phyloP scores from a whole-genome alignment of 1,139 yeast genomes.

The Cylindricascospora bacillispora region DNA sequence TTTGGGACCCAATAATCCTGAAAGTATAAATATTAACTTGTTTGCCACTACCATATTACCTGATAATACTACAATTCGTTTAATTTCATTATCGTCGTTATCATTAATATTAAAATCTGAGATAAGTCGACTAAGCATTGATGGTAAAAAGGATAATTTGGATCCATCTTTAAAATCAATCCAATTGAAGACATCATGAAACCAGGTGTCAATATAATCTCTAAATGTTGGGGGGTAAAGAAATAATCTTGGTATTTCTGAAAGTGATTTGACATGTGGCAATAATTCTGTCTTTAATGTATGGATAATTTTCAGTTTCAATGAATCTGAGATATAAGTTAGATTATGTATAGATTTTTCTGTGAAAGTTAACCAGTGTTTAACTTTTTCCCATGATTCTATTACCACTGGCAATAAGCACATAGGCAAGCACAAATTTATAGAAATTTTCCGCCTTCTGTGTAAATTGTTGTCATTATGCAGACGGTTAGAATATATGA shows the following conservation, averaged over 20 bases:
- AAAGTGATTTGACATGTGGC: slow-evolving; percentile 20
- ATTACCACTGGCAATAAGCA: slow-evolving; percentile 16
- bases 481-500: slow-evolving; percentile 11
- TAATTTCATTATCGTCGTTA: slow-evolving; percentile 22
- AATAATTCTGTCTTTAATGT: slow-evolving; percentile 21
- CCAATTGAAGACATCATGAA: slow-evolving; percentile 47
- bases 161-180: slow-evolving; percentile 48
- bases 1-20: slow-evolving; percentile 31
- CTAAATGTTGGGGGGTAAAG: slow-evolving; percentile 22
- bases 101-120: slow-evolving; percentile 29
- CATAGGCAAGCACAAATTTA: slow-evolving; percentile 22
- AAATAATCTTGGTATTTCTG: slow-evolving; percentile 26
- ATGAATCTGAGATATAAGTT: slow-evolving; percentile 4
- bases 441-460: slow-evolving; percentile 13
- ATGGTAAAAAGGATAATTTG: slow-evolving; percentile 30
- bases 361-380: slow-evolving; percentile 18
- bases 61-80: slow-evolving; percentile 44
- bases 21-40: slow-evolving; percentile 40
- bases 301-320: slow-evolving; percentile 9
- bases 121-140: slow-evolving; percentile 33
- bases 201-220: slow-evolving; percentile 35
- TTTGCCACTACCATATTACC: slow-evolving; percentile 52
- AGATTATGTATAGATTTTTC: slow-evolving; percentile 11
- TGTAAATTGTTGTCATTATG: not conserved
- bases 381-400: slow-evolving; percentile 20